Base-by-base conservation (phyloP, 148 eudicot species). In the Linanthus parryae region DNA sequence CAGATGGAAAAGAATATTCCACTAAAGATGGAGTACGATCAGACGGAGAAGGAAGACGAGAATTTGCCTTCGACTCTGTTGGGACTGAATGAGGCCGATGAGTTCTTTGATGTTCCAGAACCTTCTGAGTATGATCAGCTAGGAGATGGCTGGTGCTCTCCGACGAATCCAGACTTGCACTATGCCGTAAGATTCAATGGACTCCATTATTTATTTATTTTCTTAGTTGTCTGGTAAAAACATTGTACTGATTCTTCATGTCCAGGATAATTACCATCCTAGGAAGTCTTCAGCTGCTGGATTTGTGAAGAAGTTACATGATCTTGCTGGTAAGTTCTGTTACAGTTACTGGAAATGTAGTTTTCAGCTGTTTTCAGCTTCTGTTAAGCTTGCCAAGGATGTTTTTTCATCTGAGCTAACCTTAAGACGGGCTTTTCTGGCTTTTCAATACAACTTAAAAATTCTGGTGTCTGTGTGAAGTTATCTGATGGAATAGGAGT, bases 101-200 rank as follows among this genome's bases (percentile, higher is more conserved):
- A 81, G 66, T 85, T 85, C 62, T 81, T 69, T 55, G 94, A 85
- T 58, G 76, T 78, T 57, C 84, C 78, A 25, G 85, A 85, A 54
- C 80, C 82, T 41, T 69, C 59, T 4, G 76, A 62, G 34, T 72
- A 73, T 49, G 66, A 62, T 2, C 57, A 38, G 8, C 17, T 57
- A 30, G 66, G 54, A 37, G 36, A 44, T 44, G 80, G 66, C 4
- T 84, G 88, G 94, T 19, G 58, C 56, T 54, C 67, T 7, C 63
- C 57, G 18, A 23, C 23, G 57, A 63, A 58, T 29, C 63, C 58
- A 39, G 71, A 57, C 31, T 52, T 71, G 64, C 71, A 42, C 20
- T 63, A 56, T 52, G 54, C 44, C 66, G 92, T 80, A 74, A 42
- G 30, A 37, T 54, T 5, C 1, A 14, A 14, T 14, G 17, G 44